Evolutionary conservation across 805 yeast genomes (phyloP), one percentile per base, ranked within the genome.

Genomic region (Metschnikowia matae): DNA sequence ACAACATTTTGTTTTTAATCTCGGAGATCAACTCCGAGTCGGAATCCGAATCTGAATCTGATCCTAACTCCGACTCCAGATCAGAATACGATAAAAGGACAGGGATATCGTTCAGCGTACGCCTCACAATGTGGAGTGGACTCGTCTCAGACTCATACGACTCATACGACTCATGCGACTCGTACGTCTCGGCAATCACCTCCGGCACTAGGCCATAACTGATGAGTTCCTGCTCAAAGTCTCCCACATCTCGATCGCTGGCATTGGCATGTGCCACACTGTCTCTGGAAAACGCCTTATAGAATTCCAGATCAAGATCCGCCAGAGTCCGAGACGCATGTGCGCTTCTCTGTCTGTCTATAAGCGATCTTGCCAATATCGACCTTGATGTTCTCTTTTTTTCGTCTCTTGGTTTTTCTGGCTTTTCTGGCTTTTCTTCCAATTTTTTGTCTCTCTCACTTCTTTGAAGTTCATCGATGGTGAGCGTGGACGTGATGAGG

Each of bases 401-500:
- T 26, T 26, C 29, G 29, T 8, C 4, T 26, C 11, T 26, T 26
- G 4, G 4, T 8, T 26, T 26, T 26, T 2, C 11, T 8, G 29
- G 3, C 29, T 26, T n/a, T n/a, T n/a, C n/a, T n/a, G n/a, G n/a
- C n/a, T n/a, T n/a, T n/a, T n/a, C n/a, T n/a, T n/a, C n/a, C n/a
- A n/a, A n/a, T n/a, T n/a, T n/a, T 26, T 26, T 26, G 29, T 8
- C 29, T 26, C 1, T 26, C 3, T 26, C 29, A 2, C 29, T 8
- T 8, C 29, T 8, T 8, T 26, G 29, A 23, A 44, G 46, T 33
- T 44, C 46, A 8, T 34, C 40, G 20, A 35, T 15, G 5, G 17
- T 15, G 6, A 44, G 15, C 3, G 46, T 44, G 8, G 40, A 69
- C 0, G 77, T 68, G 11, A 73, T 48, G 17, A 70, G 54, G 20